Conservation (phyloP, 2,329 filamentous ascomycete species). For the Pseudopithomyces maydicus region DNA sequence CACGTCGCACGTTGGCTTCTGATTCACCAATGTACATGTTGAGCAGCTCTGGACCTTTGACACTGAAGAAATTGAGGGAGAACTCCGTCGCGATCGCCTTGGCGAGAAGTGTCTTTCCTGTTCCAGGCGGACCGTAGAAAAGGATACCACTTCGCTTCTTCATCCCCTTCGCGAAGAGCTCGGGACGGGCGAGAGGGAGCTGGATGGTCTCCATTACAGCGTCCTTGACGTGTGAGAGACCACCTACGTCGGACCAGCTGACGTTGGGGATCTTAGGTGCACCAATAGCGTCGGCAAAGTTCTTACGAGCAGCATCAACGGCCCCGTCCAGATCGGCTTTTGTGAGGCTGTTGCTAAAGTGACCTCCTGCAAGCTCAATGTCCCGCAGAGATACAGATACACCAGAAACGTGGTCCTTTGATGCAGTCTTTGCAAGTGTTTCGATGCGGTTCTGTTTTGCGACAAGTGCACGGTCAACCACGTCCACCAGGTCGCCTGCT, state of each 20-base stretch:
- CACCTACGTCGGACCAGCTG: conserved; percentile 93
- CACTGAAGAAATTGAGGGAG: conserved; percentile 91
- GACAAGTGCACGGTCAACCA: conserved; percentile 85
- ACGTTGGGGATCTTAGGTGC: conserved; percentile 98
- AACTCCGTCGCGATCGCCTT: conserved; percentile 95
- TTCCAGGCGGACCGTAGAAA: conserved; percentile 90
- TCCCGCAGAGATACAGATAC: conserved; percentile 71
- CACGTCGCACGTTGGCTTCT: conserved; percentile 86
- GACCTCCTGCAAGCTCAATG: conserved; percentile 85
- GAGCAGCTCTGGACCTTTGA: conserved; percentile 88
- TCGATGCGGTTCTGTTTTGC: conserved; percentile 79
- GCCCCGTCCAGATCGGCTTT: conserved; percentile 88
- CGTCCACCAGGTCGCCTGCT: conserved; percentile 90
- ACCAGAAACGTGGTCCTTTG: conserved; percentile 37
- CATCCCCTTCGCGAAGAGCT: conserved; percentile 95
- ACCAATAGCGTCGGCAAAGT: conserved; percentile 96
- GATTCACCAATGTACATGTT: conserved; percentile 98
- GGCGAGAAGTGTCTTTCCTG: conserved; percentile 88
- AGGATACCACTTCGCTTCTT: conserved; percentile 95
- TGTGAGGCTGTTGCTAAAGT: conserved; percentile 76
- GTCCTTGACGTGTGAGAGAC: conserved; percentile 91
- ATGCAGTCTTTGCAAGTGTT: conserved; percentile 62
- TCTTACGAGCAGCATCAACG: conserved; percentile 93
- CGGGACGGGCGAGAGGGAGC: conserved; percentile 85
- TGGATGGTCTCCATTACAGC: conserved; percentile 98